Evolutionary conservation across 257 asterid species (phyloP), one percentile per base, ranked within the genome.

Genomic region (Solanum dulcamara): DNA sequence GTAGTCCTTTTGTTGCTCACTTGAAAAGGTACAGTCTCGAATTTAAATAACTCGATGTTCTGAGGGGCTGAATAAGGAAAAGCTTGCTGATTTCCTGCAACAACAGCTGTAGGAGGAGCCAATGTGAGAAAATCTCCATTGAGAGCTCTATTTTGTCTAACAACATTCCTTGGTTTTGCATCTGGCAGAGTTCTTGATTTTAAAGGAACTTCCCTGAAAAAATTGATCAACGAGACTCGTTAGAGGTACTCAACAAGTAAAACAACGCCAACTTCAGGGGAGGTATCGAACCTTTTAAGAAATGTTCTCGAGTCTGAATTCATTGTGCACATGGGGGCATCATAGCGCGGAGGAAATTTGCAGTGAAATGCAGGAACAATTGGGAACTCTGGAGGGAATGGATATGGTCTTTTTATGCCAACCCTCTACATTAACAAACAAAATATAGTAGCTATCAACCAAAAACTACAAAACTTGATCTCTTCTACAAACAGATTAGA

Each of bases 71-170:
- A 85, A 84, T 81, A 60, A 42, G 74, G 80, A 20, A 77, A 66
- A n/a, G 53, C 11, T 77, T 85, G 86, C 38, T 82, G 86, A 75
- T 86, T 84, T 77, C 86, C 81, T 26, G 85, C 84, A 83, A 38
- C 84, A 85, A 88, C 71, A 28, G 74, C 50, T 2, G 86, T 67
- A 0, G 98, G 98, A 91, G 98, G 99, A 60, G 96, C 98, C 90
- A 96, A 84, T 11, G 97, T 87, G 80, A 94, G 95, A 84, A 96
- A 93, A 74, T 92, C 95, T 85, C 94, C 94, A 57, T 84, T 89
- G 85, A 91, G 89, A 85, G 26, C 84, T 90, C 80, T 91, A 42
- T 88, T 80, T 44, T 87, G 91, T 59, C 66, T 50, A 17, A 53
- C 59, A 37, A 28, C 81, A 80, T 86, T 91, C 18, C 55, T 81